These are phyloP conservation scores for Petunia secreta DNA, from an alignment of 257 asterid genomes.

Conservation along the genomic window DNA sequence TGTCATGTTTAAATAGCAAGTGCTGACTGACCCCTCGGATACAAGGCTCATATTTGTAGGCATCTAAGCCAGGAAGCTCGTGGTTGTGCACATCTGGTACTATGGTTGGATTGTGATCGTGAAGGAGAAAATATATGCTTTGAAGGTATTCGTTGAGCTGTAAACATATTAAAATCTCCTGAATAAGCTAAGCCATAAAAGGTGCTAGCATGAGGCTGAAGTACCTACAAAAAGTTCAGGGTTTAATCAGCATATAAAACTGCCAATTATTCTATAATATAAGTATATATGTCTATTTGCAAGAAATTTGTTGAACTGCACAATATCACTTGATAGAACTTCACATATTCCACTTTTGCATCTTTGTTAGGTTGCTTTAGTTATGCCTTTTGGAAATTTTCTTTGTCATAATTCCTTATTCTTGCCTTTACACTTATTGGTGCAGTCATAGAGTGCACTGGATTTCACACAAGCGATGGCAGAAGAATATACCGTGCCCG, in stretches of 20 bases:
- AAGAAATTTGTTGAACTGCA: background rate
- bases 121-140: constrained; percentile 98
- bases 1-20: constrained; percentile 22
- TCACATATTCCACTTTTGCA: constrained; percentile 11
- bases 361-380: background rate
- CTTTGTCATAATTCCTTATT: constrained; percentile 18
- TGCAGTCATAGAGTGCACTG: constrained; percentile 82
- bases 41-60: constrained; percentile 89
- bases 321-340: background rate
- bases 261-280: background rate
- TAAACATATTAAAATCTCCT: background rate
- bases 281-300: background rate
- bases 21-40: constrained; percentile 45
- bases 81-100: constrained; percentile 74
- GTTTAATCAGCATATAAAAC: constrained; percentile 7
- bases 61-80: constrained; percentile 92
- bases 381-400: background rate
- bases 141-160: constrained; percentile 62
- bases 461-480: constrained; percentile 62
- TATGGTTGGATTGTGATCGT: constrained; percentile 97
- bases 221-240: background rate
- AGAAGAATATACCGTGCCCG: constrained; percentile 80
- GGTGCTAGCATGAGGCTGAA: constrained; percentile 13
- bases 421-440: constrained; percentile 29
- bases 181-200: background rate